A percentile compares a stretch with the other conserved stretches of the same genome.
phyloP scores from a whole-genome alignment of 2,329 filamentous ascomycete genomes.

The Sporothrix dimorphospora region DNA sequence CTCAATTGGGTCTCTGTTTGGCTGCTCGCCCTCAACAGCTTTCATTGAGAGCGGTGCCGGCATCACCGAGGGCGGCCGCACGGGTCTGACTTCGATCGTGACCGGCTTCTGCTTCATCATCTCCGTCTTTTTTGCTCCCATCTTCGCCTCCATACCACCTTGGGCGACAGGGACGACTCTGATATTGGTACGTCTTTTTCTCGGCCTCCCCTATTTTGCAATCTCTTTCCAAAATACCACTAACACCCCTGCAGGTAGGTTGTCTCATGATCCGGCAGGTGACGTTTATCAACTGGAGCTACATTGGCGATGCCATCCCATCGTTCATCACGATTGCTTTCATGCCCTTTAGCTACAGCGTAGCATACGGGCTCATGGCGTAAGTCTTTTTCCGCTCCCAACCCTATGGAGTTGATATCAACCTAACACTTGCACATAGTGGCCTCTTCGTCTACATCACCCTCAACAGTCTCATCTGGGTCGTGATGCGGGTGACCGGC shows the following conservation, averaged over 20 bases:
- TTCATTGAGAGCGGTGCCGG: slow-evolving; percentile 78
- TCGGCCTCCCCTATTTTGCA: not conserved
- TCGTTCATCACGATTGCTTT: slow-evolving; percentile 75
- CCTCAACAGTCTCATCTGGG: slow-evolving; percentile 53
- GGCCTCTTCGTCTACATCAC: slow-evolving; percentile 58
- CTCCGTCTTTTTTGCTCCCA: slow-evolving; percentile 74
- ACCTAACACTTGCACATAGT: slow-evolving; percentile 38
- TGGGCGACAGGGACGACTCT: slow-evolving; percentile 78
- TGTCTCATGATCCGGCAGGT: slow-evolving; percentile 79
- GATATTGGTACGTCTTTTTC: slow-evolving; percentile 56
- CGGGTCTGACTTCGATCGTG: slow-evolving; percentile 70
- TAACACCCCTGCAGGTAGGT: slow-evolving; percentile 56
- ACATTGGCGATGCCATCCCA: slow-evolving; percentile 74
- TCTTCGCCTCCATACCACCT: slow-evolving; percentile 75
- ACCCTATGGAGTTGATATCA: not conserved
- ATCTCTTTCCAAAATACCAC: too few species aligned
- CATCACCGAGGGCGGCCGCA: slow-evolving; percentile 74
- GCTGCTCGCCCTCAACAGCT: slow-evolving; percentile 71
- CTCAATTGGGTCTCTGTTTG: slow-evolving; percentile 70
- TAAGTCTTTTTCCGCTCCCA: slow-evolving; percentile 44
- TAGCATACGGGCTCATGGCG: slow-evolving; percentile 77
- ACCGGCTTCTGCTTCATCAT: slow-evolving; percentile 72
- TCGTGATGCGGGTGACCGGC: slow-evolving; percentile 49
- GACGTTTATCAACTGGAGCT: slow-evolving; percentile 74
- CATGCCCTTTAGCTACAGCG: slow-evolving; percentile 79